A percentile compares a stretch with the other conserved stretches of the same genome.
Evolutionary conservation across 1,284 basidiomycete genomes (phyloP).

Genomic region (Leucoagaricus sp.): DNA sequence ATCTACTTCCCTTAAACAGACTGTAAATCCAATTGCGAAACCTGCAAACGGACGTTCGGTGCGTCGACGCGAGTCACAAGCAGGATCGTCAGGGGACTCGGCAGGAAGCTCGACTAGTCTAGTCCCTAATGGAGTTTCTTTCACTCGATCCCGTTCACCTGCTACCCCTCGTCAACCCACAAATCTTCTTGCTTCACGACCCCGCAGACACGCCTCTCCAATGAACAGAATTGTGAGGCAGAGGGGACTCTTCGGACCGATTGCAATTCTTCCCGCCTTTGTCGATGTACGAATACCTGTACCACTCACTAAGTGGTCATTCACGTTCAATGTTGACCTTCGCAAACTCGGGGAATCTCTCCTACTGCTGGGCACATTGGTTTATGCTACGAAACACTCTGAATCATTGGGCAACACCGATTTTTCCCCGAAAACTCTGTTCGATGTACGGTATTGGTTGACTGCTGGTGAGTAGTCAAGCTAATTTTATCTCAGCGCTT

Average conservation of each 20-base stretch:
- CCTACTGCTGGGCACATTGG: constrained; percentile 54
- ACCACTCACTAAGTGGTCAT: constrained; percentile 38
- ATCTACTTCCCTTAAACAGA: constrained; percentile 26
- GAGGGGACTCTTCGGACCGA: constrained; percentile 15
- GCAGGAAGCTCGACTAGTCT: constrained; percentile 21
- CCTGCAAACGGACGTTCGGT: not conserved
- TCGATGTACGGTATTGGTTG: constrained; percentile 40
- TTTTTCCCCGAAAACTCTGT: constrained; percentile 21
- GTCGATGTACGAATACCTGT: constrained; percentile 43
- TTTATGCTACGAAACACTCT: constrained; percentile 42
- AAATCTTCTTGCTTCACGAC: constrained; percentile 29
- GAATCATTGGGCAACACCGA: constrained; percentile 22
- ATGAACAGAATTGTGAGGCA: constrained; percentile 5
- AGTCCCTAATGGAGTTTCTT: constrained; percentile 26
- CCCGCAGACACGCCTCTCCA: constrained; percentile 9
- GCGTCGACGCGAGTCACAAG: constrained; percentile 25
- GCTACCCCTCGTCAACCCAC: constrained; percentile 33
- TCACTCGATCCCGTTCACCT: constrained; percentile 64
- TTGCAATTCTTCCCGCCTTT: constrained; percentile 44
- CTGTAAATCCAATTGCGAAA: constrained; percentile 4
- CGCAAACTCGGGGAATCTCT: constrained; percentile 57
- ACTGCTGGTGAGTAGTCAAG: constrained; percentile 41
- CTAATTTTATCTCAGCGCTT: constrained; percentile 16
- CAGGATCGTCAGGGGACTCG: constrained; percentile 35
- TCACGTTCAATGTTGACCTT: constrained; percentile 53